Evolutionary conservation across 176 grass and related monocot genomes (phyloP), one percentile per base, ranked within the genome.

Genomic region (Hsuehochloa calcarea): DNA sequence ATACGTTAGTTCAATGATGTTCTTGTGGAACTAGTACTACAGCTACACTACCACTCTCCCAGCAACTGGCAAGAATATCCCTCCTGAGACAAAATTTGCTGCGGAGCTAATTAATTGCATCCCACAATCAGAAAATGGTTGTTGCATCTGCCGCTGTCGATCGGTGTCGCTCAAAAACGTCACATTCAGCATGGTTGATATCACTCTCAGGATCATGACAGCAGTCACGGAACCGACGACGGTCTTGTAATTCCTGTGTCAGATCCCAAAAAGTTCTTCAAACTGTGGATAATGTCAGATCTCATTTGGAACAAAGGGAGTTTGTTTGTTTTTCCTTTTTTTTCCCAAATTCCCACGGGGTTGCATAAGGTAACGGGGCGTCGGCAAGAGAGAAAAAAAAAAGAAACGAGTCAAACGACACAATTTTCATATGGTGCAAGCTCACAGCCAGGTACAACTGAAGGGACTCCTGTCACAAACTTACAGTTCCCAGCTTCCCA

Each of bases 371-470:
- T 50, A 50, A 16, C 47, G 16, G 13, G 47, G 47, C 47, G 16
- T 50, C 47, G 47, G 1, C 45, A 15, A 50, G 13, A 34, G 31
- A 2, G 31, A 34, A 2, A 34, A 29, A 29, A 45, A 12, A 5
- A 11, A 45, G 2, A 44, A 75, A 62, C 29, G 0, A 70, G 41
- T 63, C 41, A 49, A 83, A 63, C 20, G 26, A 34, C 35, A 17
- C 27, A 75, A 54, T 25, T 55, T 29, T 65, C 58, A 81, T 16
- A 75, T 17, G 49, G 55, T 65, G 25, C 58, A 79, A 75, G 17
- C 39, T 84, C 37, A 51, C 14, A 61, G 34, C 75, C 27, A 83
- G 27, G 27, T 83, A 84, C 68, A 85, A 39, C 27, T 16, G 43
- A 91, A 56, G 22, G 62, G 35, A 29, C 25, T 65, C 29, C 40